Conservation (phyloP, 2,329 filamentous ascomycete species). For the Penicillium digitatum region DNA sequence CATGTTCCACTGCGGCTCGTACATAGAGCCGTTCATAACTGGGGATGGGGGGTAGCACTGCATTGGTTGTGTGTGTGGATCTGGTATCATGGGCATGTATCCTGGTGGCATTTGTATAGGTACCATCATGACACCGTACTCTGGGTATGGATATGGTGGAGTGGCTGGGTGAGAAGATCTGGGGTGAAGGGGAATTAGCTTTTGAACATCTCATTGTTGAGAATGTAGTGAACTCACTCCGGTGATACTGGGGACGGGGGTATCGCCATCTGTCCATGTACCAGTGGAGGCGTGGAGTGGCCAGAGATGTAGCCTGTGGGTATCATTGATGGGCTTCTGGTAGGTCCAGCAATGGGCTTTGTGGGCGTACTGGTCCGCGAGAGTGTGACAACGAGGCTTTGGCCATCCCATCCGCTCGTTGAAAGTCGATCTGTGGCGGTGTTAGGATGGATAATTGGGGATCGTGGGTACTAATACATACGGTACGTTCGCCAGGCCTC, state of each 20-base stretch:
- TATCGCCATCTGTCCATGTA: constrained; percentile 27
- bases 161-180: constrained; percentile 23
- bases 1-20: constrained; percentile 28
- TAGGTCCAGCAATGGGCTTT: constrained; percentile 42
- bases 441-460: constrained; percentile 10
- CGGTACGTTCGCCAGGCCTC: constrained; percentile 45
- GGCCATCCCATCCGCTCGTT: constrained; percentile 43
- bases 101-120: constrained; percentile 21
- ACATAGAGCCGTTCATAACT: constrained; percentile 23
- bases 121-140: constrained; percentile 27
- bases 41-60: constrained; percentile 30
- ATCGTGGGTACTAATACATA: constrained; percentile 18
- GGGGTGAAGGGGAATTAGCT: not conserved
- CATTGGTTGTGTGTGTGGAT: constrained; percentile 17
- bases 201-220: not conserved
- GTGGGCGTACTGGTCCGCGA: constrained; percentile 41
- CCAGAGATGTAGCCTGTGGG: constrained; percentile 29
- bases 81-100: constrained; percentile 30
- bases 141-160: constrained; percentile 24
- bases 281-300: constrained; percentile 34
- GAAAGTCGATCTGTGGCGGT: constrained; percentile 38
- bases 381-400: constrained; percentile 42
- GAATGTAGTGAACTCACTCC: constrained; percentile 29
- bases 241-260: constrained; percentile 37
- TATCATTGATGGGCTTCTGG: constrained; percentile 35